Base-by-base conservation (phyloP, 2,329 filamentous ascomycete species). In the Beauveria varroae region DNA sequence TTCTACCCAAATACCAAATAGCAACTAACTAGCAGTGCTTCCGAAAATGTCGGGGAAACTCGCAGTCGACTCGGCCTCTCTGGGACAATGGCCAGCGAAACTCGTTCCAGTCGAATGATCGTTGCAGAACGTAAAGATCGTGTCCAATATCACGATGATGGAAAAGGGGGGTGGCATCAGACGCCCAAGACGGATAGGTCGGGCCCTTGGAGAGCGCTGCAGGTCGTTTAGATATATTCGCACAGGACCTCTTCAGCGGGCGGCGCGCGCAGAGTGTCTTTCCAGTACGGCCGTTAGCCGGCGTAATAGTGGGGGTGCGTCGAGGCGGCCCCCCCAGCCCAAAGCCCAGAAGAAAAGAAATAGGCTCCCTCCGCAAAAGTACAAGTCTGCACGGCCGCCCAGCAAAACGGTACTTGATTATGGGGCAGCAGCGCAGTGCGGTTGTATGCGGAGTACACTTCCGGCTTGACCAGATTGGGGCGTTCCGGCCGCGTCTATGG, bases 221-320 rank as follows among this genome's bases (percentile, higher is more conserved):
- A n/a, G 22, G 34, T 40, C 34, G 12, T 37, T 6, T 37, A 14
- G 12, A 37, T 14, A 37, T 34, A 37, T 12, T 9, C 14, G 5
- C 4, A 30, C 24, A 20, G 34, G n/a, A 20, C 18, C 26, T 55
- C 51, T 56, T 50, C 44, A 52, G 52, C 22, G 47, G 22, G 22
- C 41, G 43, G 51, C 53, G 50, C 62, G 58, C 60, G 60, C 60
- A 57, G 65, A 66, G 68, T 74, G 74, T 72, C 73, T 73, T 72
- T 72, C 71, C 73, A 68, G 73, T 71, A 74, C 80, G 81, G 81
- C 80, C 78, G 72, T 81, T 82, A 72, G 74, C 79, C 81, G 81
- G 81, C 79, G 73, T 77, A 82, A 83, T 81, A 80, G 81, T 83
- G 80, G 80, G 76, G 78, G 70, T 68, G 63, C 44, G 51, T 50